Evolutionary conservation across 139 green algal species (phyloP).

Genomic region (Astrephomene gubernaculifera): DNA sequence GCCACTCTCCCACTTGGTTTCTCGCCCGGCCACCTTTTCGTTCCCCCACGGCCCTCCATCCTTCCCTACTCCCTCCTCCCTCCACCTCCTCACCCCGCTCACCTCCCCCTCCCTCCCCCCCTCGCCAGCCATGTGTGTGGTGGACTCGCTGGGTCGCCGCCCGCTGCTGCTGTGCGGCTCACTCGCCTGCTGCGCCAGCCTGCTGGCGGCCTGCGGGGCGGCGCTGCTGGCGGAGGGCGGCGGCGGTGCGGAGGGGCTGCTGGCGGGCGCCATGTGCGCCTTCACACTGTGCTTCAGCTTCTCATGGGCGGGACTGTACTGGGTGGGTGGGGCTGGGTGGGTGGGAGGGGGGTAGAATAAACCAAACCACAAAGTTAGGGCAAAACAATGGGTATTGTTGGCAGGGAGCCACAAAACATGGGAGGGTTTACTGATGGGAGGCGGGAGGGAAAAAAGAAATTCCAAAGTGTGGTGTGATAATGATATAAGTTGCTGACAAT

Average conservation of each 20-base stretch:
- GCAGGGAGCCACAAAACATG: no score
- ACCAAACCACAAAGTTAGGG: no score
- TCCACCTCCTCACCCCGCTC: background rate
- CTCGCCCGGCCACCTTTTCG: background rate
- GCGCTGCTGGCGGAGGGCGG: conserved; percentile 46
- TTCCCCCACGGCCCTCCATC: background rate
- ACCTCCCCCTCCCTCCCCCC: background rate
- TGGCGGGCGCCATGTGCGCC: conserved; percentile 70
- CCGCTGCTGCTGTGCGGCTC: conserved; percentile 82
- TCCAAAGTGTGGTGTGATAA: background rate
- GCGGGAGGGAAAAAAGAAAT: background rate
- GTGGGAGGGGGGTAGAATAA: conserved; percentile 35
- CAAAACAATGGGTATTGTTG: no score
- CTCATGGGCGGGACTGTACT: conserved; percentile 82
- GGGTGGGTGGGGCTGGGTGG: conserved; percentile 63
- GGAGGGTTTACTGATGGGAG: background rate
- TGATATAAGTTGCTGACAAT: background rate
- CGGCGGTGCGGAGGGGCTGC: background rate
- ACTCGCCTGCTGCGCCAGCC: conserved; percentile 41
- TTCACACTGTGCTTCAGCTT: conserved; percentile 85
- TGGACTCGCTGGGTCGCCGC: conserved; percentile 81
- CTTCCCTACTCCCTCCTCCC: background rate
- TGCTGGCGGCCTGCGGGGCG: conserved; percentile 31
- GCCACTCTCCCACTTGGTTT: background rate
- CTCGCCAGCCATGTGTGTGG: conserved; percentile 60